Conservation (phyloP, 257 asterid species). For the Asclepias syriaca region DNA sequence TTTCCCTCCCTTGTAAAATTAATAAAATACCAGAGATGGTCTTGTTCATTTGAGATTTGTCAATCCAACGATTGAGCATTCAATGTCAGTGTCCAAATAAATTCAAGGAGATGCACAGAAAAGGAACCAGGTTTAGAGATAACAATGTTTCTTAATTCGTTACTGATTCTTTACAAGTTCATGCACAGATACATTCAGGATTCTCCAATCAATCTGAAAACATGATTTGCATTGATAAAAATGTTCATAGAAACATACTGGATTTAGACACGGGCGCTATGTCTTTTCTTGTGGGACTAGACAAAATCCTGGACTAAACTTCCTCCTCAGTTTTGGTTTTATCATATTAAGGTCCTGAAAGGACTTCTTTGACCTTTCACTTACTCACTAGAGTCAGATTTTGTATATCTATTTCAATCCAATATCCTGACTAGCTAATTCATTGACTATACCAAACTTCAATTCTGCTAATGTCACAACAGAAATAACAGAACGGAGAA, state of each 20-base stretch:
- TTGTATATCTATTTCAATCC: conserved; percentile 36
- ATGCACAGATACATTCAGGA: not conserved
- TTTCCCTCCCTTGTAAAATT: conserved; percentile 12
- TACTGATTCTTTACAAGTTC: not conserved
- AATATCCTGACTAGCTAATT: conserved; percentile 11
- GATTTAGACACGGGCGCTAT: not conserved
- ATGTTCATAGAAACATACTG: not conserved
- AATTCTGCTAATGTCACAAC: conserved; percentile 23
- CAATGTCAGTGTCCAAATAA: not conserved
- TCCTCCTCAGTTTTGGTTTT: not conserved
- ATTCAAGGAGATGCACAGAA: not conserved
- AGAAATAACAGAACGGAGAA: conserved; percentile 26
- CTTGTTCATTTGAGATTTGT: not conserved
- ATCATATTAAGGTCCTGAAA: not conserved
- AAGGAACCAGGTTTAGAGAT: not conserved
- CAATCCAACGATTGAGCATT: not conserved
- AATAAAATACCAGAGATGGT: not conserved
- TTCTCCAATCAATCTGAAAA: not conserved
- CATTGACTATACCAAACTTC: conserved; percentile 16
- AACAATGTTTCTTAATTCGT: not conserved
- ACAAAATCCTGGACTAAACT: not conserved
- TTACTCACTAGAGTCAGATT: not conserved
- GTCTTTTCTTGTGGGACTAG: not conserved
- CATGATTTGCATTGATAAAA: not conserved
- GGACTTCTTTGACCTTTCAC: not conserved